phyloP scores from a whole-genome alignment of 1,284 basidiomycete genomes.

The Sphagnurus paluster region DNA sequence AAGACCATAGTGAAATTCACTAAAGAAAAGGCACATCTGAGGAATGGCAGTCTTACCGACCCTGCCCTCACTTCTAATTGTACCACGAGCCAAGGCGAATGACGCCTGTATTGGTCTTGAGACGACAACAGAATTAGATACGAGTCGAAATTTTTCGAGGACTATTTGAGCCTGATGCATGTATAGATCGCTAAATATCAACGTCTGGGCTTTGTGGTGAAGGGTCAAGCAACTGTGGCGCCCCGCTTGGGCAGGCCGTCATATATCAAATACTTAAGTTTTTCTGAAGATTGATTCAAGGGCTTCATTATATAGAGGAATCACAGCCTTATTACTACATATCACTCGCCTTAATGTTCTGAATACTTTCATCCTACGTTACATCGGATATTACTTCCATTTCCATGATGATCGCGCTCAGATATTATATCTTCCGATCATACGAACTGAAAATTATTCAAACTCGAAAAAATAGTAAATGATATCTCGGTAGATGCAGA shows the following conservation, averaged over 20 bases:
- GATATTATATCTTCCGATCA: too few species aligned
- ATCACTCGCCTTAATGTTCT: background rate
- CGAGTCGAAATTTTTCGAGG: background rate
- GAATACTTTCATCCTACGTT: background rate
- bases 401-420: too few species aligned
- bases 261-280: conserved; percentile 25
- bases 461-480: too few species aligned
- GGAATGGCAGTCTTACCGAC: background rate
- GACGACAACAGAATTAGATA: conserved; percentile 17
- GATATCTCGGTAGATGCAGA: too few species aligned
- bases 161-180: background rate
- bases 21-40: conserved; percentile 19
- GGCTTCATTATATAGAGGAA: too few species aligned
- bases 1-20: conserved; percentile 22
- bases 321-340: too few species aligned
- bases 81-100: conserved; percentile 15
- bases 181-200: conserved; percentile 14
- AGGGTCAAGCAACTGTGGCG: conserved; percentile 9
- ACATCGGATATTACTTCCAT: too few species aligned
- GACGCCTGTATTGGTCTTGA: conserved; percentile 18
- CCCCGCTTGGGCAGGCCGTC: conserved; percentile 1
- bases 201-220: conserved; percentile 16
- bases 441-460: too few species aligned
- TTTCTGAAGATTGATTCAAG: too few species aligned
- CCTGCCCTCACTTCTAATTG: background rate